phyloP scores from a whole-genome alignment of 169 alveolate species.

The Plasmodium knowlesi region DNA sequence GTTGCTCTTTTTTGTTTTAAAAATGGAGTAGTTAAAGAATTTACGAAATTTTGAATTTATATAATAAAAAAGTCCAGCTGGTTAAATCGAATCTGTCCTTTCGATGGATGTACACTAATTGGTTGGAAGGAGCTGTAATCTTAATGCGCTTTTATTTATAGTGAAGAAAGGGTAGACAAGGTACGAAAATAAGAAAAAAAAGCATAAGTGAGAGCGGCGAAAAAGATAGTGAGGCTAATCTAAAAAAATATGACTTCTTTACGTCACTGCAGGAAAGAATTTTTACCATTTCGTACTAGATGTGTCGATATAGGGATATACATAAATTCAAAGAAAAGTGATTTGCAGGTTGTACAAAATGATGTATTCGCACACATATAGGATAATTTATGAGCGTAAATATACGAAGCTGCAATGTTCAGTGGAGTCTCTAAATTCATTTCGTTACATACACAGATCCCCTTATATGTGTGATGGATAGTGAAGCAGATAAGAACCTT shows the following conservation, averaged over 20 bases:
- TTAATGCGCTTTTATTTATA: background rate
- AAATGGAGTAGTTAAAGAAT: background rate
- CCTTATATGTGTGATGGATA: background rate
- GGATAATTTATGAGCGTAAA: background rate
- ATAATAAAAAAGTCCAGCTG: background rate
- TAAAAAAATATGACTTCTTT: background rate
- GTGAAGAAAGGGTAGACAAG: background rate
- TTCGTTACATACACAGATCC: background rate
- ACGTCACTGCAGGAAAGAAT: background rate
- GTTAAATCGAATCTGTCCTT: background rate
- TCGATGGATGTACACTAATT: background rate
- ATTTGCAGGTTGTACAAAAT: background rate
- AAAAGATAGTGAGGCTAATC: background rate
- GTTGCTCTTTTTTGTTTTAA: no score
- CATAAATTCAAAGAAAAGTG: background rate
- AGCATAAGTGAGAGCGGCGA: background rate
- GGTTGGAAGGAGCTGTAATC: background rate
- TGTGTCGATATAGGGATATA: background rate
- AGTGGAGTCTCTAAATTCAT: background rate
- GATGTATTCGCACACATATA: background rate
- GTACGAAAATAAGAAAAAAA: background rate
- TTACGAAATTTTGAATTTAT: background rate
- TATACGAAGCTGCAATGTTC: background rate
- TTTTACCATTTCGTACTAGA: background rate
- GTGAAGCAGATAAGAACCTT: background rate